Base-by-base conservation (phyloP, 1,284 basidiomycete species). In the Irpex sp. region DNA sequence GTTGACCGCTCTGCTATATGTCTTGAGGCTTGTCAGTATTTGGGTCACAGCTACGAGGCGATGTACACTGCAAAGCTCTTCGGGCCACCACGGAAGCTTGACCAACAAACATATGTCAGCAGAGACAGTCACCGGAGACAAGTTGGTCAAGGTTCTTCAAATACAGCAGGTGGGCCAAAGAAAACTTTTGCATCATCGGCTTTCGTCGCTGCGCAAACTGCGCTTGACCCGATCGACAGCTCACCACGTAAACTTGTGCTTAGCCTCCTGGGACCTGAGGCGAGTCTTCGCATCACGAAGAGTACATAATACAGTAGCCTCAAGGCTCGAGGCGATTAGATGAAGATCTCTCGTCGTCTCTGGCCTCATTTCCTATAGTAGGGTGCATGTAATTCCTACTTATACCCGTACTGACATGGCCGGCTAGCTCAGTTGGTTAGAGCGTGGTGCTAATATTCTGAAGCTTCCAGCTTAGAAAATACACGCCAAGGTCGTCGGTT, bases 341-440 rank as follows among this genome's bases (percentile, higher is more conserved):
- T 26, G 26, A 26, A 26, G 3, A 26, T 26, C 26, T 26, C 26
- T 26, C 3, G 26, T 26, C 26, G 3, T 26, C 26, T 26, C 26
- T 26, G 26, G 26, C 26, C 26, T 26, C 26, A 26, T 26, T 26
- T 26, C 4, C 3, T 26, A 26, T 2, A 26, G 26, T 26, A 26
- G 26, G 26, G 26, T 2, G 26, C 26, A 4, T 4, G 26, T 26
- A 26, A 26, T 26, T 2, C 26, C 26, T 26, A 4, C 26, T 26
- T 3, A 26, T 26, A 26, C 26, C 26, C 26, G 2, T 26, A 4
- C 26, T 26, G 26, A 26, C 40, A 44, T 44, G 61, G 61, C 61
- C 61, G 61, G 31, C 57, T 62, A 62, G 61, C 61, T 62, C 61
- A 62, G 61, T 59, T 58, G 61, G 61, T 62, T 62, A 62, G 61